phyloP scores from a whole-genome alignment of 1,139 yeast genomes.

The Geotrichum australiense region DNA sequence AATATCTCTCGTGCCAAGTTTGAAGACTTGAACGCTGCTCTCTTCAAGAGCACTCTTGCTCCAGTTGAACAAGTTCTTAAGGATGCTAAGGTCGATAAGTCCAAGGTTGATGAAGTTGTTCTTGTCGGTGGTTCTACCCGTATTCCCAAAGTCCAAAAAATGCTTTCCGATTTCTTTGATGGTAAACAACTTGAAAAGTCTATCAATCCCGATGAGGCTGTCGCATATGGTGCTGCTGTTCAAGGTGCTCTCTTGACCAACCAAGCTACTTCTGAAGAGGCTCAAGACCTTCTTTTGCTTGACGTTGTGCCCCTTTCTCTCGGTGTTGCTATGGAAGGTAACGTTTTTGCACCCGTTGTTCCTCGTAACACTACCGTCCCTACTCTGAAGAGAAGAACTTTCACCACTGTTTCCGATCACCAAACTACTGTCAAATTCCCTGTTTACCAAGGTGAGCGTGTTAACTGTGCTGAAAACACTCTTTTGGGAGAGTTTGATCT shows the following conservation, averaged over 20 bases:
- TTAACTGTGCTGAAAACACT: slow-evolving; percentile 98
- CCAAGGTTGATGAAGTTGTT: slow-evolving; percentile 77
- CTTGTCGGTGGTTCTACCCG: slow-evolving; percentile 92
- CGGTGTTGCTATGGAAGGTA: slow-evolving; percentile 99
- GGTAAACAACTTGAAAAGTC: slow-evolving; percentile 89
- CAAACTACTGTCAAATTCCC: slow-evolving; percentile 99
- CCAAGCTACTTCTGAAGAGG: slow-evolving; percentile 94
- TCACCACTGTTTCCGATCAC: slow-evolving; percentile 99
- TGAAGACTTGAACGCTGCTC: slow-evolving; percentile 78
- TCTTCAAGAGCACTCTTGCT: slow-evolving; percentile 78
- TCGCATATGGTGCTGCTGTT: slow-evolving; percentile 98
- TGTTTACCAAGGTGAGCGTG: slow-evolving; percentile 99
- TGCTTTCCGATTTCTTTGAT: slow-evolving; percentile 79
- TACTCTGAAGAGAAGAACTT: slow-evolving; percentile 98
- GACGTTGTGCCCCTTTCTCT: slow-evolving; percentile 98
- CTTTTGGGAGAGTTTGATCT: slow-evolving; percentile 99
- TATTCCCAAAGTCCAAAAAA: slow-evolving; percentile 88
- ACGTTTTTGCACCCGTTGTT: slow-evolving; percentile 96
- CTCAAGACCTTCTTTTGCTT: slow-evolving; percentile 93
- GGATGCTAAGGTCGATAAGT: slow-evolving; percentile 73
- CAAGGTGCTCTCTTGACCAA: slow-evolving; percentile 99
- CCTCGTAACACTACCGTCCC: slow-evolving; percentile 99
- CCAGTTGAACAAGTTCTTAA: slow-evolving; percentile 83
- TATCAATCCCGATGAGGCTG: slow-evolving; percentile 89
- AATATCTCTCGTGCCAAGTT: slow-evolving; percentile 86